phyloP scores from a whole-genome alignment of 2,329 filamentous ascomycete genomes.

The Colletotrichum endophyticum region DNA sequence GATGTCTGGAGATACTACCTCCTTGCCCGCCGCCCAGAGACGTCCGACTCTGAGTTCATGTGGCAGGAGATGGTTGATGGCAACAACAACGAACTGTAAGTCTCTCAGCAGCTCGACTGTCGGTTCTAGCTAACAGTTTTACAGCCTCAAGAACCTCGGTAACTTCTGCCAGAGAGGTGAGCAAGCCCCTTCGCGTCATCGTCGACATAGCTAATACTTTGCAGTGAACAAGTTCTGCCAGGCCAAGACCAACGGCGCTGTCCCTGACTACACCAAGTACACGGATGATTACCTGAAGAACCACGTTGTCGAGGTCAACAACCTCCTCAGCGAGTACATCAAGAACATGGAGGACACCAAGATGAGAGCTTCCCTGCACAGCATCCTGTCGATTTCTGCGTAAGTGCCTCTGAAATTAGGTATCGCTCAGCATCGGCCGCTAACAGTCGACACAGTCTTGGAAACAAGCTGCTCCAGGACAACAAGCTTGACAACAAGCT shows the following conservation, averaged over 20 bases:
- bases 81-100: constrained; percentile 84
- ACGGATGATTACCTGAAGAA: constrained; percentile 59
- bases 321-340: constrained; percentile 69
- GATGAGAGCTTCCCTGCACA: constrained; percentile 69
- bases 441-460: constrained; percentile 31
- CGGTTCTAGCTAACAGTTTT: neutral
- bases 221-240: constrained; percentile 72
- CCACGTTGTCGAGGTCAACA: constrained; percentile 68
- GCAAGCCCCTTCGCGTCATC: neutral
- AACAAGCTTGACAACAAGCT: constrained; percentile 60
- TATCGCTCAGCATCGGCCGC: neutral
- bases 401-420: neutral
- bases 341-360: constrained; percentile 73
- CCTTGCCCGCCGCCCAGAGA: constrained; percentile 83
- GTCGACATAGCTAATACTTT: neutral
- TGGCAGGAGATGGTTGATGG: constrained; percentile 82
- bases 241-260: constrained; percentile 72
- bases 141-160: constrained; percentile 67
- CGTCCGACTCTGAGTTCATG: constrained; percentile 86
- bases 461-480: constrained; percentile 56
- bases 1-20: constrained; percentile 97
- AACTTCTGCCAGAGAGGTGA: constrained; percentile 71
- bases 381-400: constrained; percentile 70
- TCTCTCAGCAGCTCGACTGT: neutral
- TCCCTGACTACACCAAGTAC: constrained; percentile 67